phyloP scores from a whole-genome alignment of 1,284 basidiomycete genomes.

The Phylloboletellus chloephorus region DNA sequence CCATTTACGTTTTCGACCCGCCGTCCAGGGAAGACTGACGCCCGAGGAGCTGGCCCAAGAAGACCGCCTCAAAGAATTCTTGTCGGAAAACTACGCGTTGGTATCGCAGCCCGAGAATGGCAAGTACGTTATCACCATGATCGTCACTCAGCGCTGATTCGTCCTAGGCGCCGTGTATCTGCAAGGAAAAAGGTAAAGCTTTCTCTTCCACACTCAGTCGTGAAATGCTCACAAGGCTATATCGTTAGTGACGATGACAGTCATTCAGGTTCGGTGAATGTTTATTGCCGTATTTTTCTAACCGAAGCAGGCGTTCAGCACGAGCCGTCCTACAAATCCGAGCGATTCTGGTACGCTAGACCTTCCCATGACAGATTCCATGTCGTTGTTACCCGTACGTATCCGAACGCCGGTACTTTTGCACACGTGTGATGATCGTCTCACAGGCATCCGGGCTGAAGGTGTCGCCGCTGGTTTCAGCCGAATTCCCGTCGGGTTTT shows the following conservation, averaged over 20 bases:
- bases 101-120: neutral
- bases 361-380: neutral
- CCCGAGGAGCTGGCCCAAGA: neutral
- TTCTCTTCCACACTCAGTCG: no score
- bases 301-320: no score
- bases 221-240: no score
- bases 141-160: no score
- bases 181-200: no score
- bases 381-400: conserved; percentile 5
- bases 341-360: neutral
- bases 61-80: neutral
- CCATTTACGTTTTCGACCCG: neutral
- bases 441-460: conserved; percentile 10
- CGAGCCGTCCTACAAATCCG: neutral
- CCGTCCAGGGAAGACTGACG: neutral
- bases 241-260: no score
- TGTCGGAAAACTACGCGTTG: neutral
- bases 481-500: conserved; percentile 16
- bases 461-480: conserved; percentile 3
- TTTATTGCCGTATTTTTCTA: no score
- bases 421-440: neutral
- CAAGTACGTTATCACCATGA: no score
- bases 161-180: no score
- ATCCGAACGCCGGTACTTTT: neutral
- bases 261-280: no score